These are phyloP conservation scores for Paecilomyces dactylethromorphus DNA, from an alignment of 2,329 filamentous ascomycete species.

Conservation along the genomic window DNA sequence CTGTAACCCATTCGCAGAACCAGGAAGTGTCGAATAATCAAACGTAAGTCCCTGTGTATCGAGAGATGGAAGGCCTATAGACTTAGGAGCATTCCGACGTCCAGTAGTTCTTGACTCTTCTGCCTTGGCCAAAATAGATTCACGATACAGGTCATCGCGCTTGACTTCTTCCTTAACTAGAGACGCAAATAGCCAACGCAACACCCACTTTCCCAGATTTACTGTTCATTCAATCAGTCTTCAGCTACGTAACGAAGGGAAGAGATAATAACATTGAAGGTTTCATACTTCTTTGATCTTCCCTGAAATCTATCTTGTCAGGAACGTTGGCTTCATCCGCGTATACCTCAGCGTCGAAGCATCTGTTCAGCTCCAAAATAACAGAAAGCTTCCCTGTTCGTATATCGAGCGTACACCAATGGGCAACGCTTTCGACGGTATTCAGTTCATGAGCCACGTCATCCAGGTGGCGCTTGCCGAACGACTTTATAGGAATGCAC, in stretches of 20 bases:
- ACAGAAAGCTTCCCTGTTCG: slow-evolving; percentile 88
- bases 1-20: slow-evolving; percentile 55
- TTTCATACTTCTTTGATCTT: slow-evolving; percentile 81
- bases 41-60: not conserved
- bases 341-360: slow-evolving; percentile 96
- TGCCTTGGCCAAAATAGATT: slow-evolving; percentile 57
- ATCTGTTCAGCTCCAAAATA: slow-evolving; percentile 86
- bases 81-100: slow-evolving; percentile 5
- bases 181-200: slow-evolving; percentile 84
- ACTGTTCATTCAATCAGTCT: slow-evolving; percentile 47
- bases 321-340: slow-evolving; percentile 77
- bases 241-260: not conserved
- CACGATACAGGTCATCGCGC: slow-evolving; percentile 69
- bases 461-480: slow-evolving; percentile 88
- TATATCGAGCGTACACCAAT: slow-evolving; percentile 94
- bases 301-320: slow-evolving; percentile 71
- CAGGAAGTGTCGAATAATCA: slow-evolving; percentile 46
- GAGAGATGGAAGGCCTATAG: slow-evolving; percentile 6
- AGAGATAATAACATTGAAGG: not conserved
- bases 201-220: slow-evolving; percentile 93
- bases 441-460: slow-evolving; percentile 85
- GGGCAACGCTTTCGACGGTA: slow-evolving; percentile 79
- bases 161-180: slow-evolving; percentile 86
- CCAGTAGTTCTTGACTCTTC: slow-evolving; percentile 43
- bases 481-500: slow-evolving; percentile 84